Evolutionary conservation across 2,329 filamentous ascomycete genomes (phyloP).

Genomic region (Alternaria panax): DNA sequence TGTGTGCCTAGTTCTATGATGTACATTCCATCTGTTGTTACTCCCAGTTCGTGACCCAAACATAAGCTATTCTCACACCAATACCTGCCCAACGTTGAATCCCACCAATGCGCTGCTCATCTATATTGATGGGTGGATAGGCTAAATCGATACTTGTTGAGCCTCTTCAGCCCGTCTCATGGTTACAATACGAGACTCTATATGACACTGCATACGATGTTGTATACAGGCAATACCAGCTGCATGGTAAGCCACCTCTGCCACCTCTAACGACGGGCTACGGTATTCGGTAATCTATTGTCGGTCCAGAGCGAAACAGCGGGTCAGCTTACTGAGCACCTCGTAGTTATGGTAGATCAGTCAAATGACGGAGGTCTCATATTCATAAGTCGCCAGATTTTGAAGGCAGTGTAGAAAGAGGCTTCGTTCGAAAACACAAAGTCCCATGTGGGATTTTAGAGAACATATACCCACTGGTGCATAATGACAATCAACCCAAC

Average conservation of each 20-base stretch:
- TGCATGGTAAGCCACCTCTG: conserved; percentile 10
- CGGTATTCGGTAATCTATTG: background rate
- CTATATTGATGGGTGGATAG: conserved; percentile 1
- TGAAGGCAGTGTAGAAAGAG: background rate
- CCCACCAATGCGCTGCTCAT: conserved; percentile 7
- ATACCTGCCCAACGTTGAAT: background rate
- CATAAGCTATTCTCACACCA: background rate
- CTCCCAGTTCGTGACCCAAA: background rate
- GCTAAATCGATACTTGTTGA: background rate
- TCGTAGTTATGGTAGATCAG: background rate
- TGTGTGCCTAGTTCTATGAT: background rate
- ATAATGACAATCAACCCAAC: conserved; percentile 53
- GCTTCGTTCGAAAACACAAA: background rate
- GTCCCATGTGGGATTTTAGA: background rate
- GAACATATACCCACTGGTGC: background rate
- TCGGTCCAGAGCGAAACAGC: background rate
- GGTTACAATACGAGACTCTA: conserved; percentile 5
- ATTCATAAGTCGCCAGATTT: background rate
- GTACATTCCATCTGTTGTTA: background rate
- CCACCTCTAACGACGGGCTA: background rate
- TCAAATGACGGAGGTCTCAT: background rate
- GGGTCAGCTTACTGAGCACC: background rate
- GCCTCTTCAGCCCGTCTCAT: background rate
- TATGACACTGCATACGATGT: background rate
- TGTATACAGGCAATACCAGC: conserved; percentile 7